Base-by-base conservation (phyloP, 2,329 filamentous ascomycete genomes). In the Acephala macrosclerotiorum region DNA sequence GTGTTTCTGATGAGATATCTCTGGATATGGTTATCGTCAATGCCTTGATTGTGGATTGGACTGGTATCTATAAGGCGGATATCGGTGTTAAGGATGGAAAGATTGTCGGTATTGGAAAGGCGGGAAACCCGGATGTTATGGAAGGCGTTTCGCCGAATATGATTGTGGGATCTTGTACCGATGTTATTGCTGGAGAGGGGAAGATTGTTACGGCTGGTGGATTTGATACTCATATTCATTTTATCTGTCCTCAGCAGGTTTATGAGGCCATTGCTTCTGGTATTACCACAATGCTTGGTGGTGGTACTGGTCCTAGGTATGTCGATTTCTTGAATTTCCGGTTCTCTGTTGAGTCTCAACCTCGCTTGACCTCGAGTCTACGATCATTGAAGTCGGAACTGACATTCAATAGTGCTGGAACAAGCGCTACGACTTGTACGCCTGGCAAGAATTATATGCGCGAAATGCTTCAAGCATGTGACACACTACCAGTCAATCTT, bases 41-140 rank as follows among this genome's bases (percentile, higher is more conserved):
- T 74, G 95, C 94, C 5, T 81, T 98, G 69, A 90, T 98, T 42
- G 85, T 98, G 22, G 95, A 98, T 80, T 96, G 91, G 86, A 91
- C 87, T 0, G 95, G 95, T 57, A 97, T 98, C 75, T 96, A 93
- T 84, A 98, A 98, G 81, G 95, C 94, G 6, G 95, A 98, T 77
- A 97, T 98, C 76, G 95, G 95, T 33, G 89, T 98, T 77, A 97
- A 96, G 78, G 80, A 94, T 71, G 94, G 95, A 1, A 77, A 91
- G 45, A 97, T 98, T 74, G 89, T 90, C 33, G 95, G 89, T 0
- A 95, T 98, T 72, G 95, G 95, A 66, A 97, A 98, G 80, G 93
- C 95, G 18, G 95, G 95, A 22, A 98, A 97, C 74, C 95, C 95
- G n/a, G 95, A 98, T 79, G 88, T 97, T 56, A 97, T 97, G 95